Base-by-base conservation (phyloP, 371 early-diverging fungal genomes). In the Gilbertella persicaria region DNA sequence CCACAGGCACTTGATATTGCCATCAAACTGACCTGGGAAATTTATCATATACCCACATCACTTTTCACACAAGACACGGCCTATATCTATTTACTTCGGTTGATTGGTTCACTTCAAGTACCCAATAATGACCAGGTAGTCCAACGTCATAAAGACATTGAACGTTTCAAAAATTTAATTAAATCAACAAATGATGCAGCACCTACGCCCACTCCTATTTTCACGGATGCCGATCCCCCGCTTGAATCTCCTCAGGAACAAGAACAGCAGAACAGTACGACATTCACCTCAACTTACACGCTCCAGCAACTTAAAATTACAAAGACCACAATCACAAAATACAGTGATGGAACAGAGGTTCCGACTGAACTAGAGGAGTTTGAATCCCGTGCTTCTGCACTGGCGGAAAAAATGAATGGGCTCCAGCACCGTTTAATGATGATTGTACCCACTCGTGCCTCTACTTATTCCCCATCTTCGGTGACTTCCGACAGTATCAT, bases 251-350 rank as follows among this genome's bases (percentile, higher is more conserved):
- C 40, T 14, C 33, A 53, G 16, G 33, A 19, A 4, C 28, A 40
- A 23, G 35, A 33, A 6, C 19, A 38, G 14, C 55, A 14, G 4
- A 53, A 21, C 14, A 57, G 38, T 3, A 61, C 59, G 10, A 71
- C 71, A 13, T 36, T 51, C 5, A 74, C 70, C 0, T 63, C 71
- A 4, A 74, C 74, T 0, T 67, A 60, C 45, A 60, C 68, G 9
- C 37, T 64, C 16, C 73, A 73, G 37, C 71, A 74, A 36, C 29
- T 68, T 13, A 60, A 53, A 8, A 43, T 70, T n/a, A 74, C 74
- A 30, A 70, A 67, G 39, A 68, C 71, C 2, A 68, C 71, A 2
- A 41, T 49, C 0, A 40, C 43, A 5, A 59, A 48, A 12, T 61
- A 66, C 29, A 48, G 47, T 12, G 60, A 60, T 17, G 55, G 60